Conservation (phyloP, 2,329 filamentous ascomycete species). For the Sporothrix phasma region DNA sequence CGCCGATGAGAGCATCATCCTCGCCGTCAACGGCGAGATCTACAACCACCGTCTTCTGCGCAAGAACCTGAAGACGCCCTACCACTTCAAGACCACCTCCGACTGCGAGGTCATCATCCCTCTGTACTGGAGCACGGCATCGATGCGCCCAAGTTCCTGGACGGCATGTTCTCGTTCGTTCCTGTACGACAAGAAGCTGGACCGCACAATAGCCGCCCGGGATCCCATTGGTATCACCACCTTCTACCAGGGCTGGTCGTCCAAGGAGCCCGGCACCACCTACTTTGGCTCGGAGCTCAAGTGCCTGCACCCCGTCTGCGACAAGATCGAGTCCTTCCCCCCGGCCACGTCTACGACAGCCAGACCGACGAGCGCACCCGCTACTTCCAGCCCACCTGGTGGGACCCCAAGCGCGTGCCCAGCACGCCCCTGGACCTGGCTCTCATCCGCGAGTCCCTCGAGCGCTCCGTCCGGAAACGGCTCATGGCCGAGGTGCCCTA, state of each 20-base stretch:
- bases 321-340: constrained; percentile 93
- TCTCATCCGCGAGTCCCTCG: constrained; percentile 68
- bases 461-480: constrained; percentile 88
- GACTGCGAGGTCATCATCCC: constrained; percentile 99
- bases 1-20: constrained; percentile 74
- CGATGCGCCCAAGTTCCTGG: constrained; percentile 84
- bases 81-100: constrained; percentile 97
- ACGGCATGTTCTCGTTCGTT: constrained; percentile 99
- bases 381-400: constrained; percentile 91
- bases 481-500: constrained; percentile 99
- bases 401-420: constrained; percentile 72
- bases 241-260: constrained; percentile 91
- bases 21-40: constrained; percentile 98
- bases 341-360: constrained; percentile 93
- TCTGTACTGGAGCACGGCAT: constrained; percentile 86
- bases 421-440: constrained; percentile 74
- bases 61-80: constrained; percentile 71
- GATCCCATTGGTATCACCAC: constrained; percentile 97
- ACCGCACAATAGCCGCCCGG: constrained; percentile 85
- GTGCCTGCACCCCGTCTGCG: constrained; percentile 83
- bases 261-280: constrained; percentile 67
- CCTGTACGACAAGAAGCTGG: constrained; percentile 87
- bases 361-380: constrained; percentile 73
- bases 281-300: constrained; percentile 98
- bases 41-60: constrained; percentile 97